Evolutionary conservation across 2,329 filamentous ascomycete genomes (phyloP).

Genomic region (Pestalotiopsis sp.): DNA sequence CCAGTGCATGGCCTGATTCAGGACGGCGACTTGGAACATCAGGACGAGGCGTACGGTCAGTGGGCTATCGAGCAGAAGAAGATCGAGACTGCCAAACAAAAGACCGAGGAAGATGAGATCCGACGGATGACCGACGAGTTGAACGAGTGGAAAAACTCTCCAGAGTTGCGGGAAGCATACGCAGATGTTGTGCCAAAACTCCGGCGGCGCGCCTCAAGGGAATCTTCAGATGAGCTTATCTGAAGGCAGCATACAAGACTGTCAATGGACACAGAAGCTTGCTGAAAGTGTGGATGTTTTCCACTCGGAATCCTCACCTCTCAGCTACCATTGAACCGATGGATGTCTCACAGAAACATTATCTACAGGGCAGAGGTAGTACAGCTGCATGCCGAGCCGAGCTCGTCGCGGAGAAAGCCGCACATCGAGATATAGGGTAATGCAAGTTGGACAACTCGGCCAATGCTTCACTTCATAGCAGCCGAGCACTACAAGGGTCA

Average conservation of each 20-base stretch:
- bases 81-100: not conserved
- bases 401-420: not conserved
- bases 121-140: constrained; percentile 13
- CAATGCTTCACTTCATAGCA: not conserved
- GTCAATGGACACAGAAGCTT: not conserved
- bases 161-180: not conserved
- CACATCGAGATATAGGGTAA: not conserved
- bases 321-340: not conserved
- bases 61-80: constrained; percentile 9
- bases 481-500: not conserved
- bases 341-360: not conserved
- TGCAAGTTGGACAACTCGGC: not conserved
- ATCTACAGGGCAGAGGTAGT: not conserved
- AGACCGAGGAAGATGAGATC: constrained; percentile 12
- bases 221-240: not conserved
- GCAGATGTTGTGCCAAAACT: constrained; percentile 3
- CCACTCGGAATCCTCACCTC: not conserved
- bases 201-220: not conserved
- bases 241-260: not conserved
- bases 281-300: not conserved
- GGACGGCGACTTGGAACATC: constrained; percentile 19
- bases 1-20: constrained; percentile 21
- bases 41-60: constrained; percentile 11
- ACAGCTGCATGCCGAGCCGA: not conserved
- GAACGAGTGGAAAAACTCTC: not conserved